phyloP scores from a whole-genome alignment of 176 grass and related monocot genomes.

The Oryza rufipogon region DNA sequence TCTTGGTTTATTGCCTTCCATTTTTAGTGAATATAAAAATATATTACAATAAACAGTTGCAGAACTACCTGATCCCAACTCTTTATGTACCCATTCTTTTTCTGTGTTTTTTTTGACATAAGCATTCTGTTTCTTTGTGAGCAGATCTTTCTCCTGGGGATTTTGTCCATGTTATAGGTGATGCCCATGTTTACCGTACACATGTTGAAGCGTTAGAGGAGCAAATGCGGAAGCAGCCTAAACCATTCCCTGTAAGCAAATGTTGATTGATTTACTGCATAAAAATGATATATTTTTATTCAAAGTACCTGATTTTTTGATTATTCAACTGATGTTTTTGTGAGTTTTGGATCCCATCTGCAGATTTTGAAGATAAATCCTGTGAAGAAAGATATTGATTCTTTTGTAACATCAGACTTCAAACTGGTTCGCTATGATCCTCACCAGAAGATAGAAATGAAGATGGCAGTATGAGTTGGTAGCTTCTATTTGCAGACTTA shows the following conservation, averaged over 20 bases:
- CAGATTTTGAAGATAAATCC: slow-evolving; percentile 85
- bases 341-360: slow-evolving; percentile 24
- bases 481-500: neutral
- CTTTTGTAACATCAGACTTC: slow-evolving; percentile 76
- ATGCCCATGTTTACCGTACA: slow-evolving; percentile 84
- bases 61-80: neutral
- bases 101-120: neutral
- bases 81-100: neutral
- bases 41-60: neutral
- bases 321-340: slow-evolving; percentile 19
- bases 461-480: slow-evolving; percentile 60
- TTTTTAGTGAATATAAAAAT: neutral
- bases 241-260: slow-evolving; percentile 81
- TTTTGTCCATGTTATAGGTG: slow-evolving; percentile 89
- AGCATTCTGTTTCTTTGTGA: neutral
- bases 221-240: slow-evolving; percentile 82
- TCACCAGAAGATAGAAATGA: slow-evolving; percentile 94
- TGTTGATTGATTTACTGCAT: neutral
- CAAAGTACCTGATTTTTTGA: neutral
- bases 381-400: slow-evolving; percentile 82
- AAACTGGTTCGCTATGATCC: slow-evolving; percentile 77
- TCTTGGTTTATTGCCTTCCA: neutral
- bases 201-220: slow-evolving; percentile 86
- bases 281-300: neutral
- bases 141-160: slow-evolving; percentile 79